phyloP scores from a whole-genome alignment of 148 eudicot genomes.

The Vaccinium myrtillus region DNA sequence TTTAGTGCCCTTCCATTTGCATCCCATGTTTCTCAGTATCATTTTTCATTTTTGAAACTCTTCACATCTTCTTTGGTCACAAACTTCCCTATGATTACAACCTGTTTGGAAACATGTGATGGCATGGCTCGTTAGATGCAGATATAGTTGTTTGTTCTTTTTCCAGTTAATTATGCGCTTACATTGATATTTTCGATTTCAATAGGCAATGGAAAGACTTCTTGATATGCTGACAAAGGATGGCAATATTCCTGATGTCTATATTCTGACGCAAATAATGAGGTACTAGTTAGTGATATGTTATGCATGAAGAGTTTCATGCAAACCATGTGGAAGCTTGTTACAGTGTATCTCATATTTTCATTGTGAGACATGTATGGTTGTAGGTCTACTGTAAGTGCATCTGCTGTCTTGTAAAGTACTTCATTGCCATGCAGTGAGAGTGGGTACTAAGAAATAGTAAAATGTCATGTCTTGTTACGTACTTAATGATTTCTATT shows the following conservation, averaged over 20 bases:
- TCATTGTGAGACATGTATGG: background rate
- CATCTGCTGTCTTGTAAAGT: background rate
- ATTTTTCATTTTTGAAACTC: background rate
- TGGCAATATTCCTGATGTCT: constrained; percentile 51
- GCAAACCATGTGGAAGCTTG: background rate
- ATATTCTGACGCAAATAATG: constrained; percentile 65
- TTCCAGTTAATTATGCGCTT: constrained; percentile 6
- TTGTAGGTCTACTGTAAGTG: background rate
- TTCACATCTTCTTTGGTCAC: background rate
- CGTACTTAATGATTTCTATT: background rate
- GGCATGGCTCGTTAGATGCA: constrained; percentile 1
- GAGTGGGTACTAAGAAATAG: background rate
- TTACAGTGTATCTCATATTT: background rate
- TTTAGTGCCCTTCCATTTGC: background rate
- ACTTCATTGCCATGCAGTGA: background rate
- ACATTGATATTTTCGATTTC: constrained; percentile 16
- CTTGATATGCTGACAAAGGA: constrained; percentile 65
- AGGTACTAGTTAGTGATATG: constrained; percentile 39
- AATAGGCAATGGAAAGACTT: constrained; percentile 67
- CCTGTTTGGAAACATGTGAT: background rate
- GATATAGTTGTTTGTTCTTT: background rate
- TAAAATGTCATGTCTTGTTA: background rate
- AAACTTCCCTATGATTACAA: background rate
- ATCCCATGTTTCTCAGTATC: background rate
- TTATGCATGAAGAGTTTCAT: background rate